A percentile compares a stretch with the other conserved stretches of the same genome.
Conservation (phyloP, 2,329 filamentous ascomycete species). For the Penicillium glabrum region DNA sequence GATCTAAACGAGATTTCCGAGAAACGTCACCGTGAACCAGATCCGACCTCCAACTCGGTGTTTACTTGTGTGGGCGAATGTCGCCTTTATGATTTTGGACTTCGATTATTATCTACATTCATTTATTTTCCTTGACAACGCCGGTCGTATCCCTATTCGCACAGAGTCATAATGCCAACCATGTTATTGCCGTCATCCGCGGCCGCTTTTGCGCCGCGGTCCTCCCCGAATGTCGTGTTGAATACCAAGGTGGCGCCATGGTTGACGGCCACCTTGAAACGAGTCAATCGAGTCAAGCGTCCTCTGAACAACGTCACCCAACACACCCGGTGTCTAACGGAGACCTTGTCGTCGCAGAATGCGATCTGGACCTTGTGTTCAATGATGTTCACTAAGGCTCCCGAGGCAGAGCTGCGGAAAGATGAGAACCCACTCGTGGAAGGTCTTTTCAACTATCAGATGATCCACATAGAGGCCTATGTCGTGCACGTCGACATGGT, state of each 20-base stretch:
- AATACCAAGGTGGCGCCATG: slow-evolving; percentile 91
- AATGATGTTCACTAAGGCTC: slow-evolving; percentile 86
- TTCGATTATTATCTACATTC: slow-evolving; percentile 25
- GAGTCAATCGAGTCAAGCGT: slow-evolving; percentile 94
- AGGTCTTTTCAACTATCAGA: slow-evolving; percentile 87
- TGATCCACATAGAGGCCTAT: slow-evolving; percentile 93
- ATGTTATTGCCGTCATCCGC: slow-evolving; percentile 93
- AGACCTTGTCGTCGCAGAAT: slow-evolving; percentile 83
- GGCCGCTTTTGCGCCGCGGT: slow-evolving; percentile 90
- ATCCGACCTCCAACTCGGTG: slow-evolving; percentile 1
- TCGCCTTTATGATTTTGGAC: slow-evolving; percentile 35
- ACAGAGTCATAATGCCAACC: slow-evolving; percentile 74
- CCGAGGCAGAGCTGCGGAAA: slow-evolving; percentile 78
- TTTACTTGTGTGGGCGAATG: slow-evolving; percentile 39
- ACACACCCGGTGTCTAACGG: slow-evolving; percentile 91
- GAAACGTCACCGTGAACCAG: neutral
- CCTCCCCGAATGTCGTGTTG: slow-evolving; percentile 91
- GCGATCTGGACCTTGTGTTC: slow-evolving; percentile 95
- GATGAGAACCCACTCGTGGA: slow-evolving; percentile 82
- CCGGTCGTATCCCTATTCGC: slow-evolving; percentile 51
- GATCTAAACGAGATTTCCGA: slow-evolving; percentile 7
- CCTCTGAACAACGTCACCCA: slow-evolving; percentile 96
- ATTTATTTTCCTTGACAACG: slow-evolving; percentile 39
- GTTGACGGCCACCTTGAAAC: slow-evolving; percentile 94
- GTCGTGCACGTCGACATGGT: slow-evolving; percentile 99